These are phyloP conservation scores for Yamadazyma atmosphaerica DNA, from an alignment of 1,139 yeast genomes.

Conservation along the genomic window DNA sequence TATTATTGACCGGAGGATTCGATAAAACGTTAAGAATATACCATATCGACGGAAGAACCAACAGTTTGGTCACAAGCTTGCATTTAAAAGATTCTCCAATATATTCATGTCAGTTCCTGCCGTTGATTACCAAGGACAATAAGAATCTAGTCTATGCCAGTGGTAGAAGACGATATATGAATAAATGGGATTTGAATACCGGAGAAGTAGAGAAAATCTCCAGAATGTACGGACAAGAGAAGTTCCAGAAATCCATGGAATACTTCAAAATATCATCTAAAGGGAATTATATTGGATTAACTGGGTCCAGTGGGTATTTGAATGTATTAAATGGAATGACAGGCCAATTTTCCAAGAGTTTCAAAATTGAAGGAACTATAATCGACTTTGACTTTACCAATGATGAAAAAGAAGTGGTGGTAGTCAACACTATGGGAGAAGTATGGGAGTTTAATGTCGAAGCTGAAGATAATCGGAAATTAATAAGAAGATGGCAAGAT, in stretches of 20 bases:
- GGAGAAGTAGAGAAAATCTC: conserved; percentile 83
- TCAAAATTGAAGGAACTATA: conserved; percentile 82
- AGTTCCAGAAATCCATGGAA: conserved; percentile 85
- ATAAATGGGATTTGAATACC: conserved; percentile 80
- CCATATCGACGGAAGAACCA: conserved; percentile 88
- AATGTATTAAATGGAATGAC: conserved; percentile 73
- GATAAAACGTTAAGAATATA: conserved; percentile 85
- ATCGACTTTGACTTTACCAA: conserved; percentile 74
- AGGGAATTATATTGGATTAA: conserved; percentile 72
- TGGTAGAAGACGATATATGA: conserved; percentile 91
- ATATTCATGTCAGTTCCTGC: conserved; percentile 68
- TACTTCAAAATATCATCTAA: conserved; percentile 69
- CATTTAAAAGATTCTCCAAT: conserved; percentile 80
- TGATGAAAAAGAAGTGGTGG: conserved; percentile 56
- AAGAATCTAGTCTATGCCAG: conserved; percentile 67
- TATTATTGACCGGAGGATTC: conserved; percentile 86
- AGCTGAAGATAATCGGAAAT: conserved; percentile 24
- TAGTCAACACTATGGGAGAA: conserved; percentile 80
- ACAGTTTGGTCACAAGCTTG: conserved; percentile 78
- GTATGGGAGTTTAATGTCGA: conserved; percentile 81
- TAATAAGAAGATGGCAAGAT: conserved; percentile 77
- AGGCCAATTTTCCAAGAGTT: conserved; percentile 85
- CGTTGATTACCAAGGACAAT: conserved; percentile 40
- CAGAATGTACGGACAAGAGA: conserved; percentile 89
- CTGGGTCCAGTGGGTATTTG: conserved; percentile 90